Evolutionary conservation across 345 rosid species (phyloP).

Genomic region (Brassica incana): DNA sequence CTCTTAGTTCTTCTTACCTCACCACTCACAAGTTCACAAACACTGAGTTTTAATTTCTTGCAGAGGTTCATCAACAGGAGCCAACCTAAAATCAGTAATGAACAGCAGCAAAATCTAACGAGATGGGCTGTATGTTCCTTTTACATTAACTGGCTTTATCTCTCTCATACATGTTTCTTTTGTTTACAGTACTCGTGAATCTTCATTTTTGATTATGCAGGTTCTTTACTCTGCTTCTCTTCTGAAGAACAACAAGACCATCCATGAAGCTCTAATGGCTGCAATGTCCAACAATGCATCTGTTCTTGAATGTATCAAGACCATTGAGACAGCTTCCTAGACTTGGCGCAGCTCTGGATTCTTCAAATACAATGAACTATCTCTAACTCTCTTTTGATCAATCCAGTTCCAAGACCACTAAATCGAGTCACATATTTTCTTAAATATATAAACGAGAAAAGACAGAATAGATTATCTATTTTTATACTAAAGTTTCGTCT

Average conservation of each 20-base stretch:
- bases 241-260: slow-evolving; percentile 67
- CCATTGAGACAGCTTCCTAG: slow-evolving; percentile 69
- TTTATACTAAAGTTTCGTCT: too few species aligned
- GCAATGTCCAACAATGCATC: slow-evolving; percentile 78
- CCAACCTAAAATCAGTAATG: slow-evolving; percentile 75
- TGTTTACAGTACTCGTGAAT: neutral
- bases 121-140: slow-evolving; percentile 90
- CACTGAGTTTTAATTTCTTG: neutral
- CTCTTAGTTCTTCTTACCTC: neutral
- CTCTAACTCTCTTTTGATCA: neutral
- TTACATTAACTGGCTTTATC: neutral
- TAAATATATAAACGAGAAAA: too few species aligned
- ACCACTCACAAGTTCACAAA: neutral
- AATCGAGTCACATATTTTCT: neutral
- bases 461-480: too few species aligned
- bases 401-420: neutral
- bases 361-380: slow-evolving; percentile 7
- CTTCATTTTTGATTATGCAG: slow-evolving; percentile 42
- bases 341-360: neutral
- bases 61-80: slow-evolving; percentile 90
- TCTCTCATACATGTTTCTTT: neutral
- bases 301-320: slow-evolving; percentile 75
- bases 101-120: slow-evolving; percentile 90
- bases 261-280: slow-evolving; percentile 71
- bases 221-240: slow-evolving; percentile 80